Conservation (phyloP, 139 green algal genomes). For the Limnomonas spitsbergensis region DNA sequence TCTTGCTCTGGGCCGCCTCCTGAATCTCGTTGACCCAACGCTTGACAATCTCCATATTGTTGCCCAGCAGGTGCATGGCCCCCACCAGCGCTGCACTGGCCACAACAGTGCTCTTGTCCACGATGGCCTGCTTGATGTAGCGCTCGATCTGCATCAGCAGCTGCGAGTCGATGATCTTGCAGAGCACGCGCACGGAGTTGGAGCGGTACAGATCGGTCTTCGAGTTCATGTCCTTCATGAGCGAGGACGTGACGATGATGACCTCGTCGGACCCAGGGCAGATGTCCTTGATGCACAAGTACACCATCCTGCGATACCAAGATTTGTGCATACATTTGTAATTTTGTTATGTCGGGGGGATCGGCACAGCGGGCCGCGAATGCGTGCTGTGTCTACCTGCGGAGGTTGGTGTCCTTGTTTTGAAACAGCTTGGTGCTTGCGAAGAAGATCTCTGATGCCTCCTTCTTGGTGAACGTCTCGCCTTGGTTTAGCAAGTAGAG, state of each 20-base stretch:
- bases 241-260: constrained; percentile 96
- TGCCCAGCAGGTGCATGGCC: constrained; percentile 78
- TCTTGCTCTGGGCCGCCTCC: constrained; percentile 84
- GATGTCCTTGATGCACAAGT: constrained; percentile 99
- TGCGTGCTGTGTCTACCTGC: too few relatives aligned
- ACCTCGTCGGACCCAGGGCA: constrained; percentile 90
- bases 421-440: constrained; percentile 98
- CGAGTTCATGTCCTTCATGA: constrained; percentile 99
- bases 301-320: constrained; percentile 88
- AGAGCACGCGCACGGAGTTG: constrained; percentile 97
- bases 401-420: constrained; percentile 89
- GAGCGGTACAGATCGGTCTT: constrained; percentile 89
- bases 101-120: constrained; percentile 88
- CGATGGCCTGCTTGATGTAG: constrained; percentile 97
- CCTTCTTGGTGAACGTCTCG: constrained; percentile 97
- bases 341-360: too few relatives aligned
- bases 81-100: constrained; percentile 78
- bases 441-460: constrained; percentile 98
- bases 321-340: too few relatives aligned
- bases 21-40: constrained; percentile 95
- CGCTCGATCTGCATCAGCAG: constrained; percentile 82
- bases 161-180: constrained; percentile 87
- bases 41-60: constrained; percentile 91
- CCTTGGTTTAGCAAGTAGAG: constrained; percentile 97
- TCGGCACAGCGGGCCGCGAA: too few relatives aligned